Evolutionary conservation across 208 protist genomes (phyloP).

Genomic region (Trypanosoma scelopori): DNA sequence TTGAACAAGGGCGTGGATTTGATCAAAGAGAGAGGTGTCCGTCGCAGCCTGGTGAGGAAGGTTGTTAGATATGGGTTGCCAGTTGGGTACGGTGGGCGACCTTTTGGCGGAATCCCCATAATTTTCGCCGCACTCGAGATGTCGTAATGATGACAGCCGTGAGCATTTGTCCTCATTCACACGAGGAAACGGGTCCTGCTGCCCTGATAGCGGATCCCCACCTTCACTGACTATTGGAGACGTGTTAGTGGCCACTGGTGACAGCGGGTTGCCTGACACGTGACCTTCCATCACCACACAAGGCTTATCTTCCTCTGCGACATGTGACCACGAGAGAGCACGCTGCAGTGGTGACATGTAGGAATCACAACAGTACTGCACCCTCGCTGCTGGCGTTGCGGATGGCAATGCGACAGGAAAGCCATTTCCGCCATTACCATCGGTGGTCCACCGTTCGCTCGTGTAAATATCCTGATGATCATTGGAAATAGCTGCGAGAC

Average conservation of each 20-base stretch:
- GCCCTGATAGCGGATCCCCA: neutral
- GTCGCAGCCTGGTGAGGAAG: neutral
- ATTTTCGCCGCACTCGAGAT: neutral
- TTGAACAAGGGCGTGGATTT: neutral
- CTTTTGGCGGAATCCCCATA: neutral
- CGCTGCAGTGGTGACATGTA: neutral
- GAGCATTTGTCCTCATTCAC: neutral
- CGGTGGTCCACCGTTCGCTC: neutral
- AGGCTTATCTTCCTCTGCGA: neutral
- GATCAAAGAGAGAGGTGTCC: neutral
- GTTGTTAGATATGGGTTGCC: neutral
- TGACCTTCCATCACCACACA: neutral
- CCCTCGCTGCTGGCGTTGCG: neutral
- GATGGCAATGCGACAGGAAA: neutral
- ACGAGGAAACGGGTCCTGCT: neutral
- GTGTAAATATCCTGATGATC: no score
- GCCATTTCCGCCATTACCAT: neutral
- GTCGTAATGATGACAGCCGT: neutral
- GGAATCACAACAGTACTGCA: neutral
- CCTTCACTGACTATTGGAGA: neutral
- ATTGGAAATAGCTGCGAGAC: neutral
- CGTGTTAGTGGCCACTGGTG: neutral
- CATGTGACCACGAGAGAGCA: slow-evolving; percentile 2
- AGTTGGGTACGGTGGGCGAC: neutral
- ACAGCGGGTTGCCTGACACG: neutral